Percentiles rank a stretch among this genome's conserved stretches.
Conservation (phyloP, 352 stramenopile genomes). For the Aphanomyces euteiches region DNA sequence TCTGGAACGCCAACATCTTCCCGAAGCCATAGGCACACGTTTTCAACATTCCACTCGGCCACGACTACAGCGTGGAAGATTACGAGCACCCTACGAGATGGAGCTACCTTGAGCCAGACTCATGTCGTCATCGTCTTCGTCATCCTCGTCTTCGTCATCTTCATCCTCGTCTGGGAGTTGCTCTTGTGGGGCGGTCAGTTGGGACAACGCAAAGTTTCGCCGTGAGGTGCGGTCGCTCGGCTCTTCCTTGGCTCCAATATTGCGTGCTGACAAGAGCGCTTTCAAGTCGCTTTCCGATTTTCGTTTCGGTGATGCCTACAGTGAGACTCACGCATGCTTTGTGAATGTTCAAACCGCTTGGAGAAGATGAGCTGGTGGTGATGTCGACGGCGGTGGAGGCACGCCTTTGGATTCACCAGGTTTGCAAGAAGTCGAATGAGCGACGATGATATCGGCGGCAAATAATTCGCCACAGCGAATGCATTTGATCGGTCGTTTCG, state of each 20-base stretch:
- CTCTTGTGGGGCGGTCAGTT: conserved; percentile 18
- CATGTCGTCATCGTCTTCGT: conserved; percentile 50
- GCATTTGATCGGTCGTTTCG: conserved; percentile 77
- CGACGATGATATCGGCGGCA: conserved; percentile 63
- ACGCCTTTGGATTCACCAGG: conserved; percentile 15
- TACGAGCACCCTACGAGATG: background rate
- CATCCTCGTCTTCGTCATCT: conserved; percentile 44
- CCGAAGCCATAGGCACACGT: conserved; percentile 73
- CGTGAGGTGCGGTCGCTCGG: background rate
- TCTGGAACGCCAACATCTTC: conserved; percentile 69
- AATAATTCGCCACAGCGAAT: conserved; percentile 78
- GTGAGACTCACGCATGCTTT: no score
- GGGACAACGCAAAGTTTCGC: conserved; percentile 2
- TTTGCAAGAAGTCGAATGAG: conserved; percentile 68
- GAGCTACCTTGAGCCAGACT: conserved; percentile 48
- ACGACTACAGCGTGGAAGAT: conserved; percentile 42
- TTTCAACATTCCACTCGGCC: conserved; percentile 74
- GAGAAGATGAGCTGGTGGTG: conserved; percentile 3
- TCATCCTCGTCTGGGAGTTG: conserved; percentile 35
- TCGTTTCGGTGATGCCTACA: conserved; percentile 10
- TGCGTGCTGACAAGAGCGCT: conserved; percentile 44
- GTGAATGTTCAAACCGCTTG: background rate
- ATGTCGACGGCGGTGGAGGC: conserved; percentile 16
- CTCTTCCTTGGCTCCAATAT: conserved; percentile 30
- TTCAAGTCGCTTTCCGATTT: conserved; percentile 14